Evolutionary conservation across 345 rosid species (phyloP).

Genomic region (Luvunga scandens): DNA sequence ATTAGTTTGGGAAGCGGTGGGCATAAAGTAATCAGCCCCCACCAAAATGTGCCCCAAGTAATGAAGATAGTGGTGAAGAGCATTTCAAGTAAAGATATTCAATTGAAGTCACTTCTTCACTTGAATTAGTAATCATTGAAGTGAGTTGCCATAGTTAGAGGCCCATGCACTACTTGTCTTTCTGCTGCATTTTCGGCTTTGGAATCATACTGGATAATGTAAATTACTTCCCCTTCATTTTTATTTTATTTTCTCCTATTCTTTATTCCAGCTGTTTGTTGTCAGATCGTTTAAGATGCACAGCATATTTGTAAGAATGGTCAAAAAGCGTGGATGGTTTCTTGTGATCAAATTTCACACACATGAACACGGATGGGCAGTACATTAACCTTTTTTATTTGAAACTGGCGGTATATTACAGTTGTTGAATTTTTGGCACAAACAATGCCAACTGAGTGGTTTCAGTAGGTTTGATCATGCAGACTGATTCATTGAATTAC

Average conservation of each 20-base stretch:
- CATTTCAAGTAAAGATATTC: constrained; percentile 32
- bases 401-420: background rate
- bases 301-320: background rate
- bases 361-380: background rate
- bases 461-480: background rate
- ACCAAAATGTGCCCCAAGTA: constrained; percentile 10
- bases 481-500: background rate
- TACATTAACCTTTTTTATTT: background rate
- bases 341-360: background rate
- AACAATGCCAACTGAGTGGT: background rate
- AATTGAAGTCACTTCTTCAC: constrained; percentile 9
- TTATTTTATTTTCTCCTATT: background rate
- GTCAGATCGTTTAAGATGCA: background rate
- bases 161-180: background rate
- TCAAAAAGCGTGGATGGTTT: constrained; percentile 1
- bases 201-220: constrained; percentile 6
- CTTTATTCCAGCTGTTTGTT: background rate
- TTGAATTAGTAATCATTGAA: constrained; percentile 11
- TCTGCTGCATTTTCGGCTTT: constrained; percentile 18
- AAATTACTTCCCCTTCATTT: background rate
- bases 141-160: constrained; percentile 24
- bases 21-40: constrained; percentile 32
- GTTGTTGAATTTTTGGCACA: background rate
- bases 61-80: constrained; percentile 24
- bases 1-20: background rate